Percentiles rank a stretch among this genome's conserved stretches.
Evolutionary conservation across 495 filamentous ascomycete genomes (phyloP).

Genomic region (Aspergillus ostianus): DNA sequence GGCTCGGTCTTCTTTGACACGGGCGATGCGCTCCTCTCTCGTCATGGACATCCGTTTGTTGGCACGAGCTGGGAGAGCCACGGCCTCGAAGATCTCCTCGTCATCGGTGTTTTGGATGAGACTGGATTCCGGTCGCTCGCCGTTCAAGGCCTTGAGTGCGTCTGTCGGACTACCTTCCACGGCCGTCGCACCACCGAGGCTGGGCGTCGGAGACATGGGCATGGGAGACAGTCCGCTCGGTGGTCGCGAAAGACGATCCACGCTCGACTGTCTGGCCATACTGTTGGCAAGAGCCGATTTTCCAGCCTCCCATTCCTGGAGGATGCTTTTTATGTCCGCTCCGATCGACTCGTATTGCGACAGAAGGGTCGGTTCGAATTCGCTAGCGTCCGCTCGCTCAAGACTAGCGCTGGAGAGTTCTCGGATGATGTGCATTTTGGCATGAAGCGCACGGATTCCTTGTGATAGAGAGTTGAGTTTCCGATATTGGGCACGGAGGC

Average conservation of each 20-base stretch:
- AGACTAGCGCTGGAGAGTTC: constrained; percentile 82
- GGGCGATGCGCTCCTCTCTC: constrained; percentile 82
- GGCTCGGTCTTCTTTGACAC: constrained; percentile 84
- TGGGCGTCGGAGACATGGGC: constrained; percentile 75
- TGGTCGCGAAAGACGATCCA: constrained; percentile 66
- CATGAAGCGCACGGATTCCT: constrained; percentile 87
- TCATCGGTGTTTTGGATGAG: constrained; percentile 41
- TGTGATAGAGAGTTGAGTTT: constrained; percentile 84
- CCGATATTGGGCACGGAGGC: constrained; percentile 77
- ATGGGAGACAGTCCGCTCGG: constrained; percentile 61
- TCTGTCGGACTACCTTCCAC: constrained; percentile 78
- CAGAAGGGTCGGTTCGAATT: constrained; percentile 70
- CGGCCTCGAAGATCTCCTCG: constrained; percentile 89
- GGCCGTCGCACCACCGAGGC: constrained; percentile 79
- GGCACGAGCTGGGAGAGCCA: constrained; percentile 61
- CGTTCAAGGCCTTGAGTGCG: constrained; percentile 72
- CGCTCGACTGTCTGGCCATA: constrained; percentile 52
- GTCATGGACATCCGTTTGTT: constrained; percentile 70
- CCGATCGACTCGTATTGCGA: constrained; percentile 94
- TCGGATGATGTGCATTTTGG: constrained; percentile 87
- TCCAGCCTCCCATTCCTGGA: constrained; percentile 90
- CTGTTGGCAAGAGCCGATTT: constrained; percentile 70
- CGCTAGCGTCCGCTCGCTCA: constrained; percentile 66
- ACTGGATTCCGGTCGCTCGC: constrained; percentile 47
- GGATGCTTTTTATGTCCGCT: constrained; percentile 73